phyloP scores from a whole-genome alignment of 345 rosid species.

The Stellera chamaejasme region DNA sequence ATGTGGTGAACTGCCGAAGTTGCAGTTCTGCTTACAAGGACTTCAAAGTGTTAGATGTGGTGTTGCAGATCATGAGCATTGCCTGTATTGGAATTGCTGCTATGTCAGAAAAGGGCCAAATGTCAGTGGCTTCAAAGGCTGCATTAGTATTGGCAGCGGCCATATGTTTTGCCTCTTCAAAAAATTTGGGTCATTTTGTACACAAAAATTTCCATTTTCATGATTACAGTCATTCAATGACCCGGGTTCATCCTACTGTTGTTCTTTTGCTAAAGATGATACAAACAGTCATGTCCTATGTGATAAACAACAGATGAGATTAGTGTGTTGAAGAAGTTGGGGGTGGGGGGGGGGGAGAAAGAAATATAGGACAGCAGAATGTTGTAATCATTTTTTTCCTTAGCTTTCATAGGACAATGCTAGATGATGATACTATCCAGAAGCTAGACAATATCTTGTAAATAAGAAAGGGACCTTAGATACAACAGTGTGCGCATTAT shows the following conservation, averaged over 20 bases:
- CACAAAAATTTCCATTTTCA: conserved; percentile 60
- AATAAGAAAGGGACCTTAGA: too few relatives aligned
- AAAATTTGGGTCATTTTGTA: conserved; percentile 57
- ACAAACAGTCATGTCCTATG: too few relatives aligned
- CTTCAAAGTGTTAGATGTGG: conserved; percentile 47
- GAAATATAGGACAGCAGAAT: too few relatives aligned
- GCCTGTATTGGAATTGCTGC: conserved; percentile 48
- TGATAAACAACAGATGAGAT: too few relatives aligned
- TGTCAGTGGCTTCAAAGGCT: conserved; percentile 33
- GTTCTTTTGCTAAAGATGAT: neutral
- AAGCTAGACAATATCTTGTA: too few relatives aligned
- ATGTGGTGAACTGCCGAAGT: conserved; percentile 67
- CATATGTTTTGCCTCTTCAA: conserved; percentile 54
- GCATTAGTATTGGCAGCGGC: conserved; percentile 33
- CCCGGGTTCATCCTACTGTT: conserved; percentile 6
- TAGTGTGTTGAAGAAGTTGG: too few relatives aligned
- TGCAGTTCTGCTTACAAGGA: conserved; percentile 50
- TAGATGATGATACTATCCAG: too few relatives aligned
- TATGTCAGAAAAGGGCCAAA: conserved; percentile 26
- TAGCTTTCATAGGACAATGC: too few relatives aligned
- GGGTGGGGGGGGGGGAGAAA: too few relatives aligned
- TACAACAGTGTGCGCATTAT: too few relatives aligned
- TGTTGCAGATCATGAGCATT: conserved; percentile 41
- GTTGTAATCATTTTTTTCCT: too few relatives aligned
- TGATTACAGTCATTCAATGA: conserved; percentile 62